A percentile compares a stretch with the other conserved stretches of the same genome.
Evolutionary conservation across 495 filamentous ascomycete species (phyloP).

Genomic region (Penicillium daleae): DNA sequence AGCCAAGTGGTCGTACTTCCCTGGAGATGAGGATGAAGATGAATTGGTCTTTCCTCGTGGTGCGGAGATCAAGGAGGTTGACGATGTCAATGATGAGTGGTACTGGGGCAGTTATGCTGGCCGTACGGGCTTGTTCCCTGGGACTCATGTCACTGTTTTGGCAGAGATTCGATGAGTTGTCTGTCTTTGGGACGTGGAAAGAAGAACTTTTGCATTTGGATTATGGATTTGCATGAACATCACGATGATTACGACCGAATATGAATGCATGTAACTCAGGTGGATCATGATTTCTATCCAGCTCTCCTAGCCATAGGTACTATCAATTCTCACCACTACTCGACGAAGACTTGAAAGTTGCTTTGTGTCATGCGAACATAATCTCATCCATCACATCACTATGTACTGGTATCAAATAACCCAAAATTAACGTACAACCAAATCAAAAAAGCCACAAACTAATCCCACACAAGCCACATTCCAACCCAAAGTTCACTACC

Average conservation of each 20-base stretch:
- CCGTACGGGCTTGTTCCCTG: slow-evolving; percentile 73
- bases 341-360: neutral
- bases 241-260: slow-evolving; percentile 9
- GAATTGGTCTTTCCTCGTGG: slow-evolving; percentile 83
- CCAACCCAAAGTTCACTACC: neutral
- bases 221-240: slow-evolving; percentile 24
- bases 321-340: no score
- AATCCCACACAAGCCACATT: neutral
- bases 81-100: slow-evolving; percentile 88
- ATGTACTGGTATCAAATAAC: slow-evolving; percentile 10
- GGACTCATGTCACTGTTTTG: slow-evolving; percentile 62
- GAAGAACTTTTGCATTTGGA: neutral
- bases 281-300: neutral
- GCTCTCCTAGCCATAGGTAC: neutral
- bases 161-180: slow-evolving; percentile 37
- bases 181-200: neutral
- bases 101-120: slow-evolving; percentile 80
- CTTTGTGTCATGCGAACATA: slow-evolving; percentile 4
- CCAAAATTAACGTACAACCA: neutral
- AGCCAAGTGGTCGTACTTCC: slow-evolving; percentile 76
- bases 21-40: slow-evolving; percentile 61
- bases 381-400: slow-evolving; percentile 2
- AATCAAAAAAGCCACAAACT: slow-evolving; percentile 4
- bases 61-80: slow-evolving; percentile 77
- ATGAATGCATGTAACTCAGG: slow-evolving; percentile 11